These are phyloP conservation scores for Rhizopus microsporus DNA, from an alignment of 371 early-diverging fungal species.

Conservation along the genomic window DNA sequence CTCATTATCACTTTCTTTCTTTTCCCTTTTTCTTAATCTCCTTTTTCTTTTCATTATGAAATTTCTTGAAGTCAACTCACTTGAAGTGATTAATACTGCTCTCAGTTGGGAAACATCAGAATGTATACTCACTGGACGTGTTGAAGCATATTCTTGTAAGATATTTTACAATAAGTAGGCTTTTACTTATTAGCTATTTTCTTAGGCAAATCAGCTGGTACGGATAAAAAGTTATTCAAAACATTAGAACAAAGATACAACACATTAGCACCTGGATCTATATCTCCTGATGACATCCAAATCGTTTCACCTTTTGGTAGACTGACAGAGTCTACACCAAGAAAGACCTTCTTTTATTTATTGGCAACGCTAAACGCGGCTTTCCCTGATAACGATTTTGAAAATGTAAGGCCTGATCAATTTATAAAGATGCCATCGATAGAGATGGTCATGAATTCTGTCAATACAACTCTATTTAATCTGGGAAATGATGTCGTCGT, in stretches of 20 bases:
- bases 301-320: conserved; percentile 82
- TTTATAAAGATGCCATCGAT: conserved; percentile 78
- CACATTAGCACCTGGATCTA: conserved; percentile 47
- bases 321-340: conserved; percentile 72
- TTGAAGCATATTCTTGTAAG: conserved; percentile 92
- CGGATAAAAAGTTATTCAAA: conserved; percentile 87
- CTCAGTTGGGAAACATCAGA: conserved; percentile 67
- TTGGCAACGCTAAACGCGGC: conserved; percentile 91
- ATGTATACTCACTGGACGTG: conserved; percentile 67
- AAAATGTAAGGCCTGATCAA: conserved; percentile 85
- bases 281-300: conserved; percentile 61
- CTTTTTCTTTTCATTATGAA: conserved; percentile 29
- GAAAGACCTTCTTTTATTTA: conserved; percentile 88
- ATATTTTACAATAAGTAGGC: neutral
- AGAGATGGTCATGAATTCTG: conserved; percentile 74
- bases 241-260: conserved; percentile 80
- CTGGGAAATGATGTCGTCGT: conserved; percentile 70
- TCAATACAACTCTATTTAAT: conserved; percentile 85
- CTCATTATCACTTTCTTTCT: neutral
- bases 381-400: conserved; percentile 95
- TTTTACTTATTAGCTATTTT: neutral
- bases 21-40: neutral
- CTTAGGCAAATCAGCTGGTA: conserved; percentile 85
- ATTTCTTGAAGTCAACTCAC: conserved; percentile 49
- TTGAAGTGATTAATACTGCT: conserved; percentile 59